Evolutionary conservation across 306 rosid genomes (phyloP).

Genomic region (Canavalia gladiata): DNA sequence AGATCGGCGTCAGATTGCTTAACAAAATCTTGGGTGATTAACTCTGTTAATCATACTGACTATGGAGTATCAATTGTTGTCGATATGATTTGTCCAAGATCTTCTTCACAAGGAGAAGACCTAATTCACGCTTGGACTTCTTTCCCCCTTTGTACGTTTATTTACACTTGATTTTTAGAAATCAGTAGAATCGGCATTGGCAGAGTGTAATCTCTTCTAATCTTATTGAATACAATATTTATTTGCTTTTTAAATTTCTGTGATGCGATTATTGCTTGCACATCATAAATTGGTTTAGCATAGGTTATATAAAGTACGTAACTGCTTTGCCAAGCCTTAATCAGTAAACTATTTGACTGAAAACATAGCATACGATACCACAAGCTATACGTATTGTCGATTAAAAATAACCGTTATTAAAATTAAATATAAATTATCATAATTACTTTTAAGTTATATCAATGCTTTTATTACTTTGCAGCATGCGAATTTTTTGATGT

Average conservation of each 20-base stretch:
- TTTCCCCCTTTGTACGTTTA: neutral
- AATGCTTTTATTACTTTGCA: too few species aligned
- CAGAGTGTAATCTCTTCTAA: neutral
- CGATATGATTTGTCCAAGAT: constrained; percentile 1
- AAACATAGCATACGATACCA: neutral
- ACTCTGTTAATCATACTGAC: neutral
- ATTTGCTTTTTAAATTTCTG: neutral
- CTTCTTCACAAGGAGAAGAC: neutral
- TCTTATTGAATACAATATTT: neutral
- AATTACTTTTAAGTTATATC: too few species aligned
- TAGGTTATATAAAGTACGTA: neutral
- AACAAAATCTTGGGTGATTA: neutral
- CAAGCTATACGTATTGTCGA: neutral
- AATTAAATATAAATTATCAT: too few species aligned
- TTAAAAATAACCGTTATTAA: too few species aligned
- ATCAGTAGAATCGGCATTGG: neutral
- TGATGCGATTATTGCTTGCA: neutral
- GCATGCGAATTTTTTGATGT: too few species aligned
- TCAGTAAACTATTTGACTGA: neutral
- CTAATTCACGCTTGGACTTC: neutral
- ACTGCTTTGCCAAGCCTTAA: too few species aligned
- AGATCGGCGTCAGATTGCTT: neutral
- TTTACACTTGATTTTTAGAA: neutral
- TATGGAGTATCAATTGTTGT: neutral
- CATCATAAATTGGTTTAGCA: neutral